Evolutionary conservation across 1,284 basidiomycete species (phyloP), one percentile per base, ranked within the genome.

Genomic region (Schizopora paradoxa): DNA sequence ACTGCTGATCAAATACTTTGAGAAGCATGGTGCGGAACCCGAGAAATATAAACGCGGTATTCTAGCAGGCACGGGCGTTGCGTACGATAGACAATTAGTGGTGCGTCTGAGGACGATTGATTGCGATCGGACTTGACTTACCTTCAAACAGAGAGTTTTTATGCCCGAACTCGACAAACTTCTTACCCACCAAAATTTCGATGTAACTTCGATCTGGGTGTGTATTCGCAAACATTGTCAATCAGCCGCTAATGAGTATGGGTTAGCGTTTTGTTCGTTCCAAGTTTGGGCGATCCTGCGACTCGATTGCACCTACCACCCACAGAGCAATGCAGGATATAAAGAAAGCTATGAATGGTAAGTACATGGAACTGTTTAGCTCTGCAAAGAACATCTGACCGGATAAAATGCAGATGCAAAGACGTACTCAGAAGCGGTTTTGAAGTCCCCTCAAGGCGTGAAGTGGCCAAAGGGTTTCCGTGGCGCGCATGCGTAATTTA

Each of bases 371-470:
- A 10, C 28, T 14, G 28, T 31, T 10, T 31, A 31, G 10, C 14
- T 31, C 8, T 14, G 14, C 14, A 8, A 31, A 14, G 28, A 14
- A 10, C 8, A 31, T 31, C 28, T 10, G 8, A 10, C 10, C 8
- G 10, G 14, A 11, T 6, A 31, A 40, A 22, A 6, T 21, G 13
- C 38, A 46, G 44, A 46, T 18, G 44, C 44, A 8, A 46, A 41
- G 28, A 19, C 33, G 21, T 46, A 40, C 37, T 39, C 44, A 8
- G 44, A 46, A 10, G 8, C 27, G 7, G 11, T 46, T 11, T 31
- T 46, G 2, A 46, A 46, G 29, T 18, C 36, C 2, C 6, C 44
- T 6, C 28, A 18, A 14, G 37, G 41, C 16, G 37, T 46, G 14
- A 27, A 29, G 7, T 46, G 44, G 44, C 37, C 44, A n/a, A n/a